A percentile compares a stretch with the other conserved stretches of the same genome.
Evolutionary conservation across 1,284 basidiomycete genomes (phyloP).

Genomic region (Ceratobasidium theobromae): DNA sequence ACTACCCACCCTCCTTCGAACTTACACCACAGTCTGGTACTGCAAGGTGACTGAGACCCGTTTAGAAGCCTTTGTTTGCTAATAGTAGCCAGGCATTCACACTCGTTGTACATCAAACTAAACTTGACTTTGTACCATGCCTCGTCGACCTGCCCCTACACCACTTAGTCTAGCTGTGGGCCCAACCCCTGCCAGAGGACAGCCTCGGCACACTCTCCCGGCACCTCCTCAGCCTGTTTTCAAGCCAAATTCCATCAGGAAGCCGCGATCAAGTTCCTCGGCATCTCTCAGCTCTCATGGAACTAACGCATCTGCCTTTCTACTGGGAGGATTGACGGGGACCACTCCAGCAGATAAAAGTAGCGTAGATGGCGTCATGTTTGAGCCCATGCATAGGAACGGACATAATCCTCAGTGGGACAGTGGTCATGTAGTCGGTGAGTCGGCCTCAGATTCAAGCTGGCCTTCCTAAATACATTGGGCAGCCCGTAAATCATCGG

Average conservation of each 20-base stretch:
- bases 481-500: not conserved
- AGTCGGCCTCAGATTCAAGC: too few species aligned
- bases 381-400: not conserved
- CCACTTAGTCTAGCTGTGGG: slow-evolving; percentile 26
- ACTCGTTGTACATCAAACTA: not conserved
- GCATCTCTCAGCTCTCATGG: not conserved
- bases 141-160: slow-evolving; percentile 32
- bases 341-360: slow-evolving; percentile 7
- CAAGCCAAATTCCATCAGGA: slow-evolving; percentile 13
- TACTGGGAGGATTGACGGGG: not conserved
- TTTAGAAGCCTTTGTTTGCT: not conserved
- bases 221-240: slow-evolving; percentile 31
- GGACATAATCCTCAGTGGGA: slow-evolving; percentile 16
- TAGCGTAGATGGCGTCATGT: slow-evolving; percentile 20
- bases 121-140: slow-evolving; percentile 20
- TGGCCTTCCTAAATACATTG: too few species aligned
- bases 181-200: slow-evolving; percentile 21
- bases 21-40: not conserved
- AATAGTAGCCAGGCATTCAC: not conserved
- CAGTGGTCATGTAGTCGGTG: not conserved
- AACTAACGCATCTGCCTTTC: not conserved
- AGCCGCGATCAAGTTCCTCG: slow-evolving; percentile 13
- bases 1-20: not conserved
- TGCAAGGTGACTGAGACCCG: not conserved
- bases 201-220: slow-evolving; percentile 29